A percentile compares a stretch with the other conserved stretches of the same genome.
Conservation (phyloP, 2,329 filamentous ascomycete genomes). For the Phialophora expanda region DNA sequence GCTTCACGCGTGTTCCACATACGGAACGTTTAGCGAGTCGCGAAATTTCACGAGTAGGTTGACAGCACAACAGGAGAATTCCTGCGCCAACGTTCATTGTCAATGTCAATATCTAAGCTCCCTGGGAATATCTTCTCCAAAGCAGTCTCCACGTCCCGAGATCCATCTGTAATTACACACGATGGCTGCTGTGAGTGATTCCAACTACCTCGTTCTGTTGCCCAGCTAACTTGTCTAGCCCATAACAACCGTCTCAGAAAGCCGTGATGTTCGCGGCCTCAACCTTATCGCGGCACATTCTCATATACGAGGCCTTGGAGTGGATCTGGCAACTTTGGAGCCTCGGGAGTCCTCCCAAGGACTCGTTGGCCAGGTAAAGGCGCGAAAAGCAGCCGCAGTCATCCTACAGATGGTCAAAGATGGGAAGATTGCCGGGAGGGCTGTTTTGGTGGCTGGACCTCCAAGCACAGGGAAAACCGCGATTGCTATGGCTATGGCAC, state of each 20-base stretch:
- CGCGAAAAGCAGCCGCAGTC: constrained; percentile 91
- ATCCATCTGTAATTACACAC: constrained; percentile 4
- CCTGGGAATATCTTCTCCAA: neutral
- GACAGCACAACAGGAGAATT: neutral
- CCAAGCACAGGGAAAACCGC: constrained; percentile 98
- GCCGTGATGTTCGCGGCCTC: constrained; percentile 91
- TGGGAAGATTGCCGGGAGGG: constrained; percentile 95
- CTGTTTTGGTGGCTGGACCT: constrained; percentile 91
- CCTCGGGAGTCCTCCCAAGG: constrained; percentile 86
- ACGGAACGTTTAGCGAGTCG: neutral
- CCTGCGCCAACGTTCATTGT: neutral
- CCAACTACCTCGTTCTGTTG: neutral
- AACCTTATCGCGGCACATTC: constrained; percentile 99
- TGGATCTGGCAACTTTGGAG: constrained; percentile 88
- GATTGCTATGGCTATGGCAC: constrained; percentile 98
- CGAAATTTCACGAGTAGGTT: neutral
- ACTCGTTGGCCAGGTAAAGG: constrained; percentile 94
- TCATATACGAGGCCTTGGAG: constrained; percentile 92
- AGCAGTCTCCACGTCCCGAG: neutral
- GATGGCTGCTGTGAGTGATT: constrained; percentile 35
- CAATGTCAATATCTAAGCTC: neutral
- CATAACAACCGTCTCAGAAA: constrained; percentile 87
- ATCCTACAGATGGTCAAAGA: constrained; percentile 99
- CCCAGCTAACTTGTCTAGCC: constrained; percentile 48
- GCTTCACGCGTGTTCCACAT: neutral